Evolutionary conservation across 345 rosid genomes (phyloP).

Genomic region (Streptanthus diversifolius): DNA sequence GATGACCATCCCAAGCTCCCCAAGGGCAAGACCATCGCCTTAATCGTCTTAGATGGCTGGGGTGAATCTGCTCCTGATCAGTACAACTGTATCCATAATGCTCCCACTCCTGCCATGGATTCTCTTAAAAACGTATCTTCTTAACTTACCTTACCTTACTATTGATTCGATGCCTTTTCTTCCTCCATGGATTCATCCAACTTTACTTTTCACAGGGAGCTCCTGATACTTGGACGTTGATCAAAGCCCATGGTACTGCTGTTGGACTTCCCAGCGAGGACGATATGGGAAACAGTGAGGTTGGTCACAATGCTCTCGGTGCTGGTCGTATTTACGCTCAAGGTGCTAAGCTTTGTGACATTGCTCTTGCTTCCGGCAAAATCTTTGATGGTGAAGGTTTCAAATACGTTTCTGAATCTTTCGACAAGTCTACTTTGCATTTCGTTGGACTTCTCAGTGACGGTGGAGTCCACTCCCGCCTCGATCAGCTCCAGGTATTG

Average conservation of each 20-base stretch:
- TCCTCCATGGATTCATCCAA: not conserved
- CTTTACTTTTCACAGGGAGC: conserved; percentile 43
- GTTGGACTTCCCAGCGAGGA: conserved; percentile 96
- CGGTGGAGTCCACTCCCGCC: conserved; percentile 96
- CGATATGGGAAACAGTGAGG: conserved; percentile 99
- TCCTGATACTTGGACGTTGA: conserved; percentile 81
- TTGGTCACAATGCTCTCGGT: conserved; percentile 97
- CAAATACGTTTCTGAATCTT: conserved; percentile 58
- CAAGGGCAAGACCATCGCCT: conserved; percentile 67
- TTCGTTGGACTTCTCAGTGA: conserved; percentile 91
- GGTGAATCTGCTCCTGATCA: conserved; percentile 83
- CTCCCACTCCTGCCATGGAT: conserved; percentile 90
- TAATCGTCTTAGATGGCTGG: conserved; percentile 97
- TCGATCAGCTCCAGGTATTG: conserved; percentile 78
- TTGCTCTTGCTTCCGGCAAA: conserved; percentile 89
- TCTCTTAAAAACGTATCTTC: conserved; percentile 66
- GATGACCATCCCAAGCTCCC: conserved; percentile 80
- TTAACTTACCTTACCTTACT: not conserved
- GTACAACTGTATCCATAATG: conserved; percentile 86
- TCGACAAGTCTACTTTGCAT: conserved; percentile 64
- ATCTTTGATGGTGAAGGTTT: conserved; percentile 84
- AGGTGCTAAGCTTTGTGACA: conserved; percentile 94
- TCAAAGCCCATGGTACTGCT: conserved; percentile 86
- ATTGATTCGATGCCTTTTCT: not conserved
- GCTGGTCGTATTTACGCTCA: conserved; percentile 96